Evolutionary conservation across 2,329 filamentous ascomycete species (phyloP).

Genomic region (Corniculantispora saksenae): DNA sequence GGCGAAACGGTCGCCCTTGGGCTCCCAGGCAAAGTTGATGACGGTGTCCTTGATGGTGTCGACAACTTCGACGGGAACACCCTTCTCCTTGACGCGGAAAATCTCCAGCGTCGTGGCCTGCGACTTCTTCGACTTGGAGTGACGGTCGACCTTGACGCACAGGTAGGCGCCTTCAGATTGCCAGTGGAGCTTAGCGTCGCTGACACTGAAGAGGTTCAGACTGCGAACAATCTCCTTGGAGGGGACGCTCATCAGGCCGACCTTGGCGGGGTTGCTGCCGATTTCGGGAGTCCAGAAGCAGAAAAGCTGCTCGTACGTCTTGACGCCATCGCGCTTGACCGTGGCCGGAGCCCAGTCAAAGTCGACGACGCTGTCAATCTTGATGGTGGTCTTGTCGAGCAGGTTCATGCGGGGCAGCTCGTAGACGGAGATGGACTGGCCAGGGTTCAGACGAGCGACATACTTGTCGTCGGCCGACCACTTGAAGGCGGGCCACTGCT

Average conservation of each 20-base stretch:
- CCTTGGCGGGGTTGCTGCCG: constrained; percentile 95
- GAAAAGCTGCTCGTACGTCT: constrained; percentile 91
- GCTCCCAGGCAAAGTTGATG: constrained; percentile 99
- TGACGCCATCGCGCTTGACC: constrained; percentile 79
- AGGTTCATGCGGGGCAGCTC: constrained; percentile 87
- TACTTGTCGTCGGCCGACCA: constrained; percentile 98
- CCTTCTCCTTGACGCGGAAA: constrained; percentile 96
- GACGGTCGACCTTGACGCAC: constrained; percentile 97
- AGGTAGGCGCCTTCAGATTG: constrained; percentile 92
- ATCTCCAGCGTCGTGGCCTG: constrained; percentile 96
- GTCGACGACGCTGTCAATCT: constrained; percentile 94
- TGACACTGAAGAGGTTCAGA: constrained; percentile 96
- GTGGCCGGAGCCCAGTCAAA: constrained; percentile 96
- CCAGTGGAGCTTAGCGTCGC: constrained; percentile 98
- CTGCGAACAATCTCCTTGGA: constrained; percentile 93
- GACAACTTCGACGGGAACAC: constrained; percentile 95
- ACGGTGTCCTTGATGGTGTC: constrained; percentile 98
- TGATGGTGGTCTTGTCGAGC: constrained; percentile 87
- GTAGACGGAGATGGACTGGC: constrained; percentile 87
- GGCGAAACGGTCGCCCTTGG: constrained; percentile 95
- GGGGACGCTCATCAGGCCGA: constrained; percentile 93
- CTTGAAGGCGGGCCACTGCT: constrained; percentile 98
- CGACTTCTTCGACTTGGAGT: constrained; percentile 99
- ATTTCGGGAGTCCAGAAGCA: constrained; percentile 99
- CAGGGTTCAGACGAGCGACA: constrained; percentile 86